Conservation (phyloP, 78 protist genomes). For the Isochrysis galbana region DNA sequence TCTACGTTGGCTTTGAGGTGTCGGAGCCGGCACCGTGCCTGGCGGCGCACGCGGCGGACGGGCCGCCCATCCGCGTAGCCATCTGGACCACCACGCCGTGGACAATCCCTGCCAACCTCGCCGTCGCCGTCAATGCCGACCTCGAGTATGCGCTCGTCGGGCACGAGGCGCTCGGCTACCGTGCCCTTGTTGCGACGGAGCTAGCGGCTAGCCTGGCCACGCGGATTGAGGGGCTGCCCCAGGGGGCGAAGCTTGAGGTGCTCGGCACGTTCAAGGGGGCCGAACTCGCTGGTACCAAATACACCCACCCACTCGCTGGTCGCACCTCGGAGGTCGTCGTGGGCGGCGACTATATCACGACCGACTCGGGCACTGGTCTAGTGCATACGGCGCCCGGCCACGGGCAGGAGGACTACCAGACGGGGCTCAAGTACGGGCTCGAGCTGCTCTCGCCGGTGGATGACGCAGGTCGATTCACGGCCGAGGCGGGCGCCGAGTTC, state of each 20-base stretch:
- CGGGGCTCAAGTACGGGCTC: constrained; percentile 46
- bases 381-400: constrained; percentile 96
- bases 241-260: background rate
- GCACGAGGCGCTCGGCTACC: background rate
- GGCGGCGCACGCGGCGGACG: too few species aligned
- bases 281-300: background rate
- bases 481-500: constrained; percentile 39
- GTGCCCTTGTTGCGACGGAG: constrained; percentile 4
- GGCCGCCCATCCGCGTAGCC: constrained; percentile 53
- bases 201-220: background rate
- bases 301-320: constrained; percentile 34
- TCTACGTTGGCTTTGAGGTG: constrained; percentile 22
- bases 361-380: constrained; percentile 85
- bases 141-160: constrained; percentile 32
- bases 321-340: background rate
- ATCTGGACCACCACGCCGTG: constrained; percentile 97
- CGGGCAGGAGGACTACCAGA: constrained; percentile 76
- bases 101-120: constrained; percentile 90
- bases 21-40: too few species aligned
- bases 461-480: constrained; percentile 39
- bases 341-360: constrained; percentile 74
- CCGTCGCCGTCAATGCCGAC: constrained; percentile 38
- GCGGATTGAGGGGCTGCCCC: too few species aligned
- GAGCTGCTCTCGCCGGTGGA: constrained; percentile 43
- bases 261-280: background rate